Evolutionary conservation across 1,284 basidiomycete species (phyloP), one percentile per base, ranked within the genome.

Genomic region (Trametes sp.): DNA sequence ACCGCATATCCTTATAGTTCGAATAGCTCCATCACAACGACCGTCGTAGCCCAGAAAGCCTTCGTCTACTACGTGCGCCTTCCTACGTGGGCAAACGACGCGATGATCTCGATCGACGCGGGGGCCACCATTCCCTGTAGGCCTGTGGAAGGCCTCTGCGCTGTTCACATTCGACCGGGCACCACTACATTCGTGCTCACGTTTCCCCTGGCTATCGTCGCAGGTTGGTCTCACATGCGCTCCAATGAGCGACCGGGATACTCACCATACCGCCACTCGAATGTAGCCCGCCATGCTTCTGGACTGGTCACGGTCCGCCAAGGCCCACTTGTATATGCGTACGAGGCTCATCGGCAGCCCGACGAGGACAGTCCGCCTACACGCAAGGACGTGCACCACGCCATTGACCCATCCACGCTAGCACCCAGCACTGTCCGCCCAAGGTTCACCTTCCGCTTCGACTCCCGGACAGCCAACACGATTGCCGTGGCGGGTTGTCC

Each of bases 21-120:
- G 44, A 83, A 86, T 64, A 77, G 73, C 0, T 71, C 85, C 11
- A 79, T 76, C 5, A 83, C 80, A 6, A 26, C 45, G 11, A 83
- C 81, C 0, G 79, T 86, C 45, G 80, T 76, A 1, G 82, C 84
- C 0, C 70, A 76, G 8, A 77, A 79, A 45, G 73, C 80, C 0
- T 86, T 85, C 74, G 82, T 78, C 1, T 85, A 84, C 71, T 79
- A 79, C 53, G 79, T 86, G 44, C 82, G 85, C 21, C 82, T 86
- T 51, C 84, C 84, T 5, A 80, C 78, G 62, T 86, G 84, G 84
- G 79, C 82, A 16, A 76, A 74, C 29, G 72, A 74, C 36, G 84
- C 82, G 4, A 84, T 82, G 0, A 78, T 86, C 51, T 69, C 82
- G 0, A 72, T 85, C 53, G 82, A 41, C 51, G 51, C 24, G 83